These are phyloP conservation scores for Cryptomeria japonica DNA, from an alignment of 75 land plant genomes.

Conservation along the genomic window DNA sequence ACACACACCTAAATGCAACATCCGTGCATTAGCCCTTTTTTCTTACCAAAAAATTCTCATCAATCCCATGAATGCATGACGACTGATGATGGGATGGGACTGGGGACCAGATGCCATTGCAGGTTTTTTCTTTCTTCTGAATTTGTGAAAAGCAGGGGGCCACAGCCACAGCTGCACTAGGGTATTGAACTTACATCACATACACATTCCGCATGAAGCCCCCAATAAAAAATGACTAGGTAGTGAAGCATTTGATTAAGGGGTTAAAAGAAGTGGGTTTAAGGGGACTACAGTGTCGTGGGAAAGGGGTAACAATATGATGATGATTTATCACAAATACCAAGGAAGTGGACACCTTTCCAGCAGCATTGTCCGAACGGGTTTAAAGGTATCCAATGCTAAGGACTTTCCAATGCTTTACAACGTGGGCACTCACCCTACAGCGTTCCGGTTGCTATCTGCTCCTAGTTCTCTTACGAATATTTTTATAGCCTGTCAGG, in stretches of 20 bases:
- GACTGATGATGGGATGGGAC: slow-evolving; percentile 10
- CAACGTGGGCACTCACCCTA: slow-evolving; percentile 1
- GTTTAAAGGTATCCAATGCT: slow-evolving; percentile 13
- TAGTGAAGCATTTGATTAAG: too few species aligned
- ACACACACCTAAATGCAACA: background rate
- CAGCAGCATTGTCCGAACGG: background rate
- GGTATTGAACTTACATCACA: background rate
- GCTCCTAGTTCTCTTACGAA: background rate
- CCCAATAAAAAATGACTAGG: too few species aligned
- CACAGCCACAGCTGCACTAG: background rate
- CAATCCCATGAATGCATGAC: slow-evolving; percentile 3
- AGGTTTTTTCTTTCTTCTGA: background rate
- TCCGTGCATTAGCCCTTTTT: slow-evolving; percentile 9
- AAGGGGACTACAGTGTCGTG: background rate
- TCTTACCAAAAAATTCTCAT: background rate
- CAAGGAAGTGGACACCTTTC: slow-evolving; percentile 5
- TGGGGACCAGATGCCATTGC: background rate
- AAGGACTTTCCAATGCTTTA: background rate
- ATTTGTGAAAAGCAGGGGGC: background rate
- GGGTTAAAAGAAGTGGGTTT: too few species aligned
- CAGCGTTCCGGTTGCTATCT: background rate
- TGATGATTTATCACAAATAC: slow-evolving; percentile 1
- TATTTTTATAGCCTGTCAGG: background rate
- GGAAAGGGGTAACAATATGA: background rate
- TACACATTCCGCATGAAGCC: background rate